Evolutionary conservation across 345 rosid genomes (phyloP).

Genomic region (Chamaenerion angustifolium): DNA sequence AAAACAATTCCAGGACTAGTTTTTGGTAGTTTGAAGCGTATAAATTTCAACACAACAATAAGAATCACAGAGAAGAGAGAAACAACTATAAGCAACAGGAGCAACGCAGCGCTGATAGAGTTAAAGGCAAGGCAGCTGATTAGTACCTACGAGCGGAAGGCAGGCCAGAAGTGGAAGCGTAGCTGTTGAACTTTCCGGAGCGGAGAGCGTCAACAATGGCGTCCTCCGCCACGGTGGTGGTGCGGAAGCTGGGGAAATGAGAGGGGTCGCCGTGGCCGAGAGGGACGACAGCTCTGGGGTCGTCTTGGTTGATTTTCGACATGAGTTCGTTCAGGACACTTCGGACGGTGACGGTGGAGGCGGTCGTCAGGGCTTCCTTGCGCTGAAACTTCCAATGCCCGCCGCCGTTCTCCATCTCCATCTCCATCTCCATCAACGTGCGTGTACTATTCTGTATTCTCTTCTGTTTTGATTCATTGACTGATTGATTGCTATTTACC

Average conservation of each 20-base stretch:
- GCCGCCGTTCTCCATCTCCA: neutral
- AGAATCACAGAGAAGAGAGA: neutral
- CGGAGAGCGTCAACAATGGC: slow-evolving; percentile 22
- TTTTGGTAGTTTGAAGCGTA: no score
- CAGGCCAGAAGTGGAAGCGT: slow-evolving; percentile 27
- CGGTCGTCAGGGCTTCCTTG: slow-evolving; percentile 7
- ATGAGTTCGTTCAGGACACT: slow-evolving; percentile 13
- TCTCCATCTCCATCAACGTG: neutral
- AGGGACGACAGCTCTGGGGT: slow-evolving; percentile 15
- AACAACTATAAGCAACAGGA: neutral
- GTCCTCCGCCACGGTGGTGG: slow-evolving; percentile 17
- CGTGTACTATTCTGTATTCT: no score
- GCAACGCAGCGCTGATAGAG: neutral
- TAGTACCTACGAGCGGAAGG: slow-evolving; percentile 46
- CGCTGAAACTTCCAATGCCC: slow-evolving; percentile 11
- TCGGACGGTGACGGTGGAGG: slow-evolving; percentile 9
- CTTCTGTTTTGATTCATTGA: no score
- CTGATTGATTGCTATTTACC: no score
- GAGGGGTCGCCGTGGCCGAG: slow-evolving; percentile 44
- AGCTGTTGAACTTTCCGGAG: slow-evolving; percentile 27
- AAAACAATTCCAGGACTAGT: no score
- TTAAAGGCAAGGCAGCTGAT: no score
- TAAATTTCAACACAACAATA: no score
- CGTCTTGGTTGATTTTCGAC: slow-evolving; percentile 17
- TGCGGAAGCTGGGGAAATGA: slow-evolving; percentile 23